phyloP scores from a whole-genome alignment of 225 moss, liverwort and hornwort genomes.

The Neckera pumila region DNA sequence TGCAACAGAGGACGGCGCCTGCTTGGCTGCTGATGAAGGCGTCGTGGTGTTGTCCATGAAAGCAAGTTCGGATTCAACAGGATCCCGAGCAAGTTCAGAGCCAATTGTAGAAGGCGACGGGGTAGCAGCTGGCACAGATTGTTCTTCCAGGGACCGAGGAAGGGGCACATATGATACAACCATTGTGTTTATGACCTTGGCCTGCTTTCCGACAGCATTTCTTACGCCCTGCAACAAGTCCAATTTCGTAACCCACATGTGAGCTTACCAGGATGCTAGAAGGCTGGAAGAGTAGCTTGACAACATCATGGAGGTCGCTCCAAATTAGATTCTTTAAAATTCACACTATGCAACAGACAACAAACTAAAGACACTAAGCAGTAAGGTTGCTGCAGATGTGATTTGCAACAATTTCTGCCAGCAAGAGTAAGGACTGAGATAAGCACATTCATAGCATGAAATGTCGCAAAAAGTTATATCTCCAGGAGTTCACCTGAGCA shows the following conservation, averaged over 20 bases:
- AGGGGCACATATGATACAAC: slow-evolving; percentile 43
- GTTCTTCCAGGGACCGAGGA: background rate
- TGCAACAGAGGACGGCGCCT: slow-evolving; percentile 22
- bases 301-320: background rate
- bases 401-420: background rate
- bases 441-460: background rate
- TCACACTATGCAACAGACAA: background rate
- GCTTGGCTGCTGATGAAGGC: slow-evolving; percentile 8
- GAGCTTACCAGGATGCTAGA: background rate
- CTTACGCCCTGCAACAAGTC: slow-evolving; percentile 68
- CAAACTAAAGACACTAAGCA: background rate
- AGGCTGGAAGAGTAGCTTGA: background rate
- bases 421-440: background rate
- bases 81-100: slow-evolving; percentile 65
- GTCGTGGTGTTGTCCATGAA: slow-evolving; percentile 56
- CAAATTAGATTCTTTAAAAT: background rate
- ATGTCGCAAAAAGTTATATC: background rate
- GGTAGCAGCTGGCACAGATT: background rate
- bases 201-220: slow-evolving; percentile 91
- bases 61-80: slow-evolving; percentile 67
- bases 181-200: slow-evolving; percentile 84
- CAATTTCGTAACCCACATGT: background rate
- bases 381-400: background rate
- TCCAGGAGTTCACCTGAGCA: slow-evolving; percentile 65
- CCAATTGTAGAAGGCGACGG: slow-evolving; percentile 59